Evolutionary conservation across 345 rosid species (phyloP).

Genomic region (Microcos paniculata): DNA sequence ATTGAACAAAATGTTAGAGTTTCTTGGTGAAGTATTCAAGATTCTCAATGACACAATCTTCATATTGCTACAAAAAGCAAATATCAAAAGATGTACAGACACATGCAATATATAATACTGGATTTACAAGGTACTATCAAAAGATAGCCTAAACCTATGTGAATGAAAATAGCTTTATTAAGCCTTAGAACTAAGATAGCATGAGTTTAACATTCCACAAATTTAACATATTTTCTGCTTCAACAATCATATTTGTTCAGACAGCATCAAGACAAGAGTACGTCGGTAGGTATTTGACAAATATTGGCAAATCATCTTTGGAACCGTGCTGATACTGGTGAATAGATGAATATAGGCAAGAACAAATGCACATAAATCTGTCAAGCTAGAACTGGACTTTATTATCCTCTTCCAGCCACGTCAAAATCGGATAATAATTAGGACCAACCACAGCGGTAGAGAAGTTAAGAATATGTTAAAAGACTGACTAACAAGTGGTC

Average conservation of each 20-base stretch:
- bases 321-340: neutral
- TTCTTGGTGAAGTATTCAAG: neutral
- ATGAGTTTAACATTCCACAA: neutral
- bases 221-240: neutral
- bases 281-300: neutral
- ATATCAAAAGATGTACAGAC: neutral
- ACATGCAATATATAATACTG: neutral
- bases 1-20: neutral
- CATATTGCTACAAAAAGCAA: neutral
- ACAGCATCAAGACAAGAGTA: neutral
- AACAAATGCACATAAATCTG: neutral
- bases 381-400: neutral
- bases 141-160: conserved; percentile 32
- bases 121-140: neutral
- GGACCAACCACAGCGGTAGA: neutral
- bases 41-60: neutral
- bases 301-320: neutral
- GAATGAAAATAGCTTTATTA: neutral
- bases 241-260: neutral
- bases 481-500: neutral
- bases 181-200: neutral
- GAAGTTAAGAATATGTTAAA: neutral
- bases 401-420: neutral
- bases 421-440: neutral
- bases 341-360: neutral